Percentiles rank a stretch among this genome's conserved stretches.
phyloP scores from a whole-genome alignment of 352 stramenopile species.

The Phytophthora cactorum region DNA sequence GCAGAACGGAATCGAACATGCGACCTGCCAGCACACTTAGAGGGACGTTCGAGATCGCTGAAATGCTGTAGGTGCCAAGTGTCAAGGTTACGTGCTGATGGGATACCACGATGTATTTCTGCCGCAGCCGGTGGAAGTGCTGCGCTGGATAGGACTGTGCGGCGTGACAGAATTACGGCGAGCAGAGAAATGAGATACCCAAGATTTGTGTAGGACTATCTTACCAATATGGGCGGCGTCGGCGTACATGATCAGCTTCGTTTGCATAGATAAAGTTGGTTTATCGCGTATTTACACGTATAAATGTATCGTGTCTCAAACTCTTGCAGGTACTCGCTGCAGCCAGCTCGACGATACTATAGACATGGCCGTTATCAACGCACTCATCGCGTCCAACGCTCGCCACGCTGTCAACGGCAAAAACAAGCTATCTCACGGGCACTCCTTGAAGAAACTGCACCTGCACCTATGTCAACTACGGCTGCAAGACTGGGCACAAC shows the following conservation, averaged over 20 bases:
- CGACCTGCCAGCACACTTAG: not conserved
- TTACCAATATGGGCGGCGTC: not conserved
- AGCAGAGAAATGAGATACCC: not conserved
- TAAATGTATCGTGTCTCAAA: not conserved
- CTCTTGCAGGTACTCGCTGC: not conserved
- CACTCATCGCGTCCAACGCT: not conserved
- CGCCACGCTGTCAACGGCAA: not conserved
- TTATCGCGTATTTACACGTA: not conserved
- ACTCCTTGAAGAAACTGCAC: not conserved
- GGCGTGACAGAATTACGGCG: not conserved
- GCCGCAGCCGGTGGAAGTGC: not conserved
- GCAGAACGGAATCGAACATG: not conserved
- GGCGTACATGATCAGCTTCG: not conserved
- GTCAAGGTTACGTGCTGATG: not conserved
- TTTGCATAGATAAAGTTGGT: not conserved
- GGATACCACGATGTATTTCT: not conserved
- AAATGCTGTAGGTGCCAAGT: not conserved
- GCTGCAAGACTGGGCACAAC: not conserved
- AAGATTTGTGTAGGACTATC: not conserved
- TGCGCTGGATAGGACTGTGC: not conserved
- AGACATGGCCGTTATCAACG: not conserved
- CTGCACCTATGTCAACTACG: not conserved
- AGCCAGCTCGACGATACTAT: not conserved
- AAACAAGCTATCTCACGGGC: not conserved
- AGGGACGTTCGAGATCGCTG: not conserved